Percentiles rank a stretch among this genome's conserved stretches.
Evolutionary conservation across 2,329 filamentous ascomycete genomes (phyloP).

Genomic region (Neurospora sp.): DNA sequence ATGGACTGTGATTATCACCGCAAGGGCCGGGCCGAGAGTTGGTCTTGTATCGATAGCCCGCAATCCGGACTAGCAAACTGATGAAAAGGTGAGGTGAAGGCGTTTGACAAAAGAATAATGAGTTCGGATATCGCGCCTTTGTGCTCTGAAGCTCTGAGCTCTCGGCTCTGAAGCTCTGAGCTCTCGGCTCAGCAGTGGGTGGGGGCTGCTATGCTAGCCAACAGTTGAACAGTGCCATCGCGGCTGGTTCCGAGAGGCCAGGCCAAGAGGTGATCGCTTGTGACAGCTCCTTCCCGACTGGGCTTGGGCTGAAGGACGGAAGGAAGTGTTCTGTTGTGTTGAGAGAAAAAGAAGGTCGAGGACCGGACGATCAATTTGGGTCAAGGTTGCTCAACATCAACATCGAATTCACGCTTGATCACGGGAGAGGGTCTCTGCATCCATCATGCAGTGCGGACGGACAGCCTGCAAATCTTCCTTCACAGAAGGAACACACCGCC

Average conservation of each 20-base stretch:
- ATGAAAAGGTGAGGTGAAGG: not conserved
- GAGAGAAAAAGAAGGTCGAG: not conserved
- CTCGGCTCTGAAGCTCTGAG: not conserved
- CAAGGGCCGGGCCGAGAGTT: not conserved
- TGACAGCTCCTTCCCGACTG: not conserved
- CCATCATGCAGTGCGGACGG: not conserved
- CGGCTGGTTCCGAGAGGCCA: not conserved
- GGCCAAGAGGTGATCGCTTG: not conserved
- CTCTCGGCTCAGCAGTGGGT: not conserved
- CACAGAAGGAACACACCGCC: not conserved
- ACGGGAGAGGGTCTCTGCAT: not conserved
- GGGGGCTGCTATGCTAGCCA: not conserved
- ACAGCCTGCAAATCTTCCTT: not conserved
- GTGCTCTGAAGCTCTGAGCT: not conserved
- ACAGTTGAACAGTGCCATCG: not conserved
- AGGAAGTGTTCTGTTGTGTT: not conserved
- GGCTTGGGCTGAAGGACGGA: not conserved
- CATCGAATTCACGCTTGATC: not conserved
- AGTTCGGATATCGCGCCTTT: not conserved
- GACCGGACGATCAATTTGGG: not conserved
- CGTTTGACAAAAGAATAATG: not conserved
- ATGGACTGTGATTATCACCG: not conserved
- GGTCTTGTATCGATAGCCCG: not conserved
- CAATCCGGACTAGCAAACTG: not conserved
- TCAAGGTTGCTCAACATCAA: not conserved